Percentiles rank a stretch among this genome's conserved stretches.
phyloP scores from a whole-genome alignment of 768 basidiomycete species.

The Dictyophora rubrovolvata region DNA sequence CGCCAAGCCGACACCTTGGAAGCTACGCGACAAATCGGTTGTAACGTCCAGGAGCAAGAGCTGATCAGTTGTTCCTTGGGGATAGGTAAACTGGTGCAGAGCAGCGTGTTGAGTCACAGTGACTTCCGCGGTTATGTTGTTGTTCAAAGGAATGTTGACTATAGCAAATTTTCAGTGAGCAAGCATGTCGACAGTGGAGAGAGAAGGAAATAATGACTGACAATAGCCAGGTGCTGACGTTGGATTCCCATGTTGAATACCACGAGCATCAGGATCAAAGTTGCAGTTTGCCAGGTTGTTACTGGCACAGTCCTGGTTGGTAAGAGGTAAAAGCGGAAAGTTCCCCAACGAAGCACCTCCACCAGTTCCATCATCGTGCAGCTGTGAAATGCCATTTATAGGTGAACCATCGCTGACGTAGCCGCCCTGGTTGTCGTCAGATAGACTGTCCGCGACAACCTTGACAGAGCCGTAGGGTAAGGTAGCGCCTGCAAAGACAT shows the following conservation, averaged over 20 bases:
- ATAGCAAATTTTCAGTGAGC: background rate
- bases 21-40: conserved; percentile 12
- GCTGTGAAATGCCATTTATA: conserved; percentile 11
- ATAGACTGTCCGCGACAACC: conserved; percentile 11
- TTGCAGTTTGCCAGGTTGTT: conserved; percentile 2
- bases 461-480: conserved; percentile 7
- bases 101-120: conserved; percentile 13
- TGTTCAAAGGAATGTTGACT: conserved; percentile 10
- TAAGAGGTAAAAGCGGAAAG: conserved; percentile 6
- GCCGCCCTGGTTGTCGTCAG: conserved; percentile 12
- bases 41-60: conserved; percentile 11
- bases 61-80: background rate
- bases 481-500: conserved; percentile 13
- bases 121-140: conserved; percentile 10
- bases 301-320: background rate
- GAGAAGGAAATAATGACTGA: background rate
- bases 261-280: background rate
- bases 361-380: conserved; percentile 14
- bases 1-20: conserved; percentile 4
- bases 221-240: conserved; percentile 49
- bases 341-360: conserved; percentile 11
- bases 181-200: background rate
- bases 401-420: conserved; percentile 11
- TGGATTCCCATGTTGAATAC: background rate
- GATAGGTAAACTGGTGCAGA: conserved; percentile 11